These are phyloP conservation scores for Acanthamoeba lenticulata DNA, from an alignment of 208 protist genomes.

Conservation along the genomic window DNA sequence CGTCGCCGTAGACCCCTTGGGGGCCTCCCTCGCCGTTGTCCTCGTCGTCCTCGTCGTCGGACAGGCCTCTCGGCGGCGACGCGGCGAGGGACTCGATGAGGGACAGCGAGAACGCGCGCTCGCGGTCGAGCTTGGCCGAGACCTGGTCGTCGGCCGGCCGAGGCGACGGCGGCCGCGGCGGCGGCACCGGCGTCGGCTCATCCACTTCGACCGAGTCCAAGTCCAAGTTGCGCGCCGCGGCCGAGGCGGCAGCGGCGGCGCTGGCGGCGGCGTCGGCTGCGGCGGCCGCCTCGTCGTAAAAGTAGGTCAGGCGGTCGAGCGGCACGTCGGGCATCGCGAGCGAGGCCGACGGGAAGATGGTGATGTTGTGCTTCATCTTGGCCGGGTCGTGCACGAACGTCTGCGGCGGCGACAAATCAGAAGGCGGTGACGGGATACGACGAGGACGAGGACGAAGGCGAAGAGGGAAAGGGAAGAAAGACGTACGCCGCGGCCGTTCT, in stretches of 20 bases:
- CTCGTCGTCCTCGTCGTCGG: not conserved
- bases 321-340: not conserved
- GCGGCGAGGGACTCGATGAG: not conserved
- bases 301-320: not conserved
- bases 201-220: not conserved
- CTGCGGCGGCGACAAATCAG: not conserved
- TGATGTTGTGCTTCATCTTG: slow-evolving; percentile 43
- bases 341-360: not conserved
- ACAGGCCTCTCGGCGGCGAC: not conserved
- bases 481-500: slow-evolving; percentile 27
- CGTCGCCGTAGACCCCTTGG: not conserved
- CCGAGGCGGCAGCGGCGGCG: not conserved
- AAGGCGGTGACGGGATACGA: not conserved
- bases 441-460: not conserved
- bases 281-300: not conserved
- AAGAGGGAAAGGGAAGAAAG: not conserved
- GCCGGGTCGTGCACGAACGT: slow-evolving; percentile 7
- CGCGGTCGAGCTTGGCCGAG: not conserved
- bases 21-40: not conserved
- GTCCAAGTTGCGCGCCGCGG: no score
- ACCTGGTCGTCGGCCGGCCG: not conserved
- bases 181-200: not conserved
- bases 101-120: slow-evolving; percentile 25
- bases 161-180: not conserved
- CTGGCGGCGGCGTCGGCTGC: not conserved